A percentile compares a stretch with the other conserved stretches of the same genome.
Evolutionary conservation across 345 rosid genomes (phyloP).

Genomic region (Syzygium aqueum): DNA sequence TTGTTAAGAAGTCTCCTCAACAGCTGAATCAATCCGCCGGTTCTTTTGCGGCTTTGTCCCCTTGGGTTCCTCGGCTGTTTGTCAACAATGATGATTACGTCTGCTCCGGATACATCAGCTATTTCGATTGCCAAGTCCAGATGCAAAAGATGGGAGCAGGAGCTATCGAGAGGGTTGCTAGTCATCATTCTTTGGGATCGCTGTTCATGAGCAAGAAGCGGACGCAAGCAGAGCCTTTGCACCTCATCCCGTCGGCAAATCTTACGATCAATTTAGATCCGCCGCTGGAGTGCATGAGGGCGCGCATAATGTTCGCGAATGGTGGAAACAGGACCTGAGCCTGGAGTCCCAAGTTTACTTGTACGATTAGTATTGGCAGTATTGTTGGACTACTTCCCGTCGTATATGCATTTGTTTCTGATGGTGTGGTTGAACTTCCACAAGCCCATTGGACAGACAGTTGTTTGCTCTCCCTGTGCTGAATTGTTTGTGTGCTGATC

Average conservation of each 20-base stretch:
- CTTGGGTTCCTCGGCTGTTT: slow-evolving; percentile 55
- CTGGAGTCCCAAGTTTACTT: slow-evolving; percentile 42
- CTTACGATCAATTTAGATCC: slow-evolving; percentile 35
- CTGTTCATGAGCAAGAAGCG: slow-evolving; percentile 53
- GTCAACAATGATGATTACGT: slow-evolving; percentile 60
- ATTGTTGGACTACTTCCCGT: no score
- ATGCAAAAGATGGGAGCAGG: slow-evolving; percentile 80
- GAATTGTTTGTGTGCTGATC: no score
- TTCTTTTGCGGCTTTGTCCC: slow-evolving; percentile 41
- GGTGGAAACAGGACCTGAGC: slow-evolving; percentile 66
- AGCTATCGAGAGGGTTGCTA: slow-evolving; percentile 49
- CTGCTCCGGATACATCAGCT: slow-evolving; percentile 72
- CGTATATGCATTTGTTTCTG: no score
- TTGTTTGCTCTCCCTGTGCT: no score
- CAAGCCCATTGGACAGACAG: no score
- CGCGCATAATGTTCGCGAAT: slow-evolving; percentile 94
- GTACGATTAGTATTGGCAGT: slow-evolving; percentile 18
- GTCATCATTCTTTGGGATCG: slow-evolving; percentile 58
- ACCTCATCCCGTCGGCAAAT: slow-evolving; percentile 70
- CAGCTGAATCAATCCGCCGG: slow-evolving; percentile 23
- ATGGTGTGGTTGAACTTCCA: no score
- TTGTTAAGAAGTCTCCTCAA: slow-evolving; percentile 35
- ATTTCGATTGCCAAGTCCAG: slow-evolving; percentile 66
- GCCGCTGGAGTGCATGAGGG: slow-evolving; percentile 39
- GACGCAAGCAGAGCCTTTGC: slow-evolving; percentile 47